These are phyloP conservation scores for Avicennia marina DNA, from an alignment of 257 asterid species.

Conservation along the genomic window DNA sequence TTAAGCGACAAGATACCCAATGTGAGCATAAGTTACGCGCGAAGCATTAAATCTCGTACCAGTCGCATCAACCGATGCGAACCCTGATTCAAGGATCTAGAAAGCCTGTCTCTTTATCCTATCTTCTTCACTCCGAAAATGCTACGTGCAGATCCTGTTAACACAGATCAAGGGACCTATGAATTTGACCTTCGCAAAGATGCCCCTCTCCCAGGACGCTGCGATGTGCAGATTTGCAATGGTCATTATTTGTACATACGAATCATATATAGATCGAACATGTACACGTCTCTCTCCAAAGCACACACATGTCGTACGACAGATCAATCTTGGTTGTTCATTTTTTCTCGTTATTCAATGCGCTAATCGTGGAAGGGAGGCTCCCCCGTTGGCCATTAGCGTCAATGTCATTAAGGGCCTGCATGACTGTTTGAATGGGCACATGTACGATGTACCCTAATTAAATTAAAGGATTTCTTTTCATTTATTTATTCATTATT, in stretches of 20 bases:
- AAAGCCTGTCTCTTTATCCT: constrained; percentile 20
- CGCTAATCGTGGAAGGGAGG: constrained; percentile 13
- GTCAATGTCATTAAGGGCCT: neutral
- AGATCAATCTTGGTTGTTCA: constrained; percentile 7
- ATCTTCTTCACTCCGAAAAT: constrained; percentile 4
- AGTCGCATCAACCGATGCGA: constrained; percentile 39
- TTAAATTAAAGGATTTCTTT: no score
- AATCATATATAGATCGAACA: constrained; percentile 20
- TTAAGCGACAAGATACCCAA: no score
- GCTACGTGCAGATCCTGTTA: constrained; percentile 22
- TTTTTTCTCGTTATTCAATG: neutral
- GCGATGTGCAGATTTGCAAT: constrained; percentile 2
- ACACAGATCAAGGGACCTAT: constrained; percentile 5
- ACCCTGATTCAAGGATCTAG: constrained; percentile 29
- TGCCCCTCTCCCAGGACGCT: neutral
- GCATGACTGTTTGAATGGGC: neutral
- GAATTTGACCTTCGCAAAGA: neutral
- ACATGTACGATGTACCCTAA: no score
- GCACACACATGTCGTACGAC: constrained; percentile 15
- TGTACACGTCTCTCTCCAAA: neutral
- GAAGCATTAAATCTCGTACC: constrained; percentile 36
- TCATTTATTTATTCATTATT: no score
- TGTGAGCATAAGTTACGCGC: constrained; percentile 3
- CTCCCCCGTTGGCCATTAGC: constrained; percentile 16
- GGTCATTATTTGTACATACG: no score